These are phyloP conservation scores for Gloeopeniophorella convolvens DNA, from an alignment of 768 basidiomycete species.

Conservation along the genomic window DNA sequence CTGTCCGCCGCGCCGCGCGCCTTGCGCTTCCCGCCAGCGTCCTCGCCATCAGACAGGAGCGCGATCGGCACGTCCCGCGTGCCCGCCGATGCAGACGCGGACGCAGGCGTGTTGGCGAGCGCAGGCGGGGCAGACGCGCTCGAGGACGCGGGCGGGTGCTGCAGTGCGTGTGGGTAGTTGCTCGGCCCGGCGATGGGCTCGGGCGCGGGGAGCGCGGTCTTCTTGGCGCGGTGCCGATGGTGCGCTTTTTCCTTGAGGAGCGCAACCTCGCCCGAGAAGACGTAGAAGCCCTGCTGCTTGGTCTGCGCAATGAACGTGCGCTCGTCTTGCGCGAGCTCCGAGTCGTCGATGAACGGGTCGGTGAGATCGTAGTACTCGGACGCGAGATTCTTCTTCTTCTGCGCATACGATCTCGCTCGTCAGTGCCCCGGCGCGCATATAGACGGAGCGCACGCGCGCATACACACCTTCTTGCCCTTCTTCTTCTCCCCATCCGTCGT, in stretches of 20 bases:
- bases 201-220: constrained; percentile 15
- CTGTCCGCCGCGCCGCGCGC: constrained; percentile 5
- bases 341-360: constrained; percentile 98
- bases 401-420: too few relatives aligned
- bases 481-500: constrained; percentile 29
- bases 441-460: background rate
- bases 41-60: constrained; percentile 36
- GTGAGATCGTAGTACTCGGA: constrained; percentile 84
- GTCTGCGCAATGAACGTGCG: constrained; percentile 89
- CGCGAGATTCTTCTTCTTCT: constrained; percentile 41
- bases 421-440: too few relatives aligned
- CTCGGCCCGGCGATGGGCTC: constrained; percentile 17
- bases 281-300: constrained; percentile 90
- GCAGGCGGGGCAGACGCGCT: background rate
- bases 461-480: constrained; percentile 33
- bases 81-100: too few relatives aligned
- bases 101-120: too few relatives aligned
- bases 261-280: constrained; percentile 82
- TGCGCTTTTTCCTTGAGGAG: constrained; percentile 64
- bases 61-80: constrained; percentile 47
- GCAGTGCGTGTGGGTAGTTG: constrained; percentile 13
- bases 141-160: constrained; percentile 6
- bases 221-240: constrained; percentile 20
- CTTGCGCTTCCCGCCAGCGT: constrained; percentile 15
- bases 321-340: constrained; percentile 85